Evolutionary conservation across 169 alveolate species (phyloP).

Genomic region (Plasmodium fragile): DNA sequence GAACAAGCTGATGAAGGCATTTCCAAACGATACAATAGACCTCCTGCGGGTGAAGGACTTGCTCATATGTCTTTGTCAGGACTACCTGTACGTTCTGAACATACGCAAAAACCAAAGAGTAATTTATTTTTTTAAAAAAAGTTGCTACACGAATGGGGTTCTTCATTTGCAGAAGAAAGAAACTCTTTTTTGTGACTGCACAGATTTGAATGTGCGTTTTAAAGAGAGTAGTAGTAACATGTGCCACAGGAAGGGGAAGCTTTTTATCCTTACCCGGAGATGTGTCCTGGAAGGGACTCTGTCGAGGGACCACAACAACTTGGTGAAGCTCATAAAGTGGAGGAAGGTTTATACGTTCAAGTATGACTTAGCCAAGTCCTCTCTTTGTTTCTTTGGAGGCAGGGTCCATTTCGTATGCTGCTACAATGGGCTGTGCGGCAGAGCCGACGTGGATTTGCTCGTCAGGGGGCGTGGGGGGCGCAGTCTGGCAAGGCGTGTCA

Average conservation of each 20-base stretch:
- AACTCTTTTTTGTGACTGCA: conserved; percentile 24
- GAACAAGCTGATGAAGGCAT: background rate
- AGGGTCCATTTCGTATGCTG: conserved; percentile 24
- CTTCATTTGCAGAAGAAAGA: conserved; percentile 5
- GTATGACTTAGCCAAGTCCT: background rate
- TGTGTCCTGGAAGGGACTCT: conserved; percentile 17
- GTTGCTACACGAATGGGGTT: conserved; percentile 10
- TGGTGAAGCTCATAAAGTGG: conserved; percentile 21
- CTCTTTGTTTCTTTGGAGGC: background rate
- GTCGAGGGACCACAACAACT: conserved; percentile 21
- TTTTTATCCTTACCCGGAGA: conserved; percentile 13
- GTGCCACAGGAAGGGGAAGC: background rate
- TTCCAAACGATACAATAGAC: conserved; percentile 26
- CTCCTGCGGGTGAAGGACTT: background rate
- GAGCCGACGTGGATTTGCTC: conserved; percentile 3
- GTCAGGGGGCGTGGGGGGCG: background rate
- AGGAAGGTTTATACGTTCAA: conserved; percentile 2
- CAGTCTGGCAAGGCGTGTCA: too few species aligned
- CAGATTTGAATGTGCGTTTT: conserved; percentile 7
- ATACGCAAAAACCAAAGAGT: conserved; percentile 11
- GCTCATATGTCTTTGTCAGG: conserved; percentile 39
- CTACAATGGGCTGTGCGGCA: conserved; percentile 31
- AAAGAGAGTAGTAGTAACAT: background rate
- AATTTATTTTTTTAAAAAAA: conserved; percentile 33
- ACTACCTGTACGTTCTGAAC: conserved; percentile 29